Evolutionary conservation across 78 protist species (phyloP).

Genomic region (Guillardia theta): DNA sequence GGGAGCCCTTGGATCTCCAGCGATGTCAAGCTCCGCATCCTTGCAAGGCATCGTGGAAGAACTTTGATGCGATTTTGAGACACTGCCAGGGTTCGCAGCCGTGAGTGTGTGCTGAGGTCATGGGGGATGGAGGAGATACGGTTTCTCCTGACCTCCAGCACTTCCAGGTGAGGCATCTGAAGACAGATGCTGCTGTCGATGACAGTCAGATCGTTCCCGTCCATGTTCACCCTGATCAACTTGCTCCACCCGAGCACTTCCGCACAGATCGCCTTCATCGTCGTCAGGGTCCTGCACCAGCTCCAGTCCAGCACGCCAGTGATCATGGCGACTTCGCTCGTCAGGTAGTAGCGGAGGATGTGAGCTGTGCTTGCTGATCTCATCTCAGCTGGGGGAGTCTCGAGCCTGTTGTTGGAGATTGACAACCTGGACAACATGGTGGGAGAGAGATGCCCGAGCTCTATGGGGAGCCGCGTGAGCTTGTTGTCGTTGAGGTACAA

Average conservation of each 20-base stretch:
- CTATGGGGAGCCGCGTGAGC: background rate
- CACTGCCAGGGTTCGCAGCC: background rate
- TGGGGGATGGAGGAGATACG: background rate
- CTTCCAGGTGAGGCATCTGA: background rate
- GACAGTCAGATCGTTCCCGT: background rate
- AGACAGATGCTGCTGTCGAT: background rate
- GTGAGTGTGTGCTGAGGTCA: background rate
- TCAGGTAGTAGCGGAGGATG: background rate
- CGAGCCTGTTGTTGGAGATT: background rate
- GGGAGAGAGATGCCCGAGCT: background rate
- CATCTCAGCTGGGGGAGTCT: background rate
- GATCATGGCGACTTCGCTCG: background rate
- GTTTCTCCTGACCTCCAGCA: background rate
- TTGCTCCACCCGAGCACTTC: background rate
- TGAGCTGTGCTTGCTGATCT: background rate
- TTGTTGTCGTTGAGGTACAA: conserved; percentile 30
- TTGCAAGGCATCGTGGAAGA: background rate
- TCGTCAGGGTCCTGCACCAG: background rate
- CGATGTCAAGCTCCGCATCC: background rate
- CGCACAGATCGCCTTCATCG: background rate
- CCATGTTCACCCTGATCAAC: background rate
- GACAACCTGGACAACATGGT: background rate
- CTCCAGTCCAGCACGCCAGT: background rate
- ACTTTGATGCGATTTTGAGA: background rate
- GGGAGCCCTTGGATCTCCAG: background rate